These are phyloP conservation scores for Beauveria brongniartii DNA, from an alignment of 2,329 filamentous ascomycete species.

Conservation along the genomic window DNA sequence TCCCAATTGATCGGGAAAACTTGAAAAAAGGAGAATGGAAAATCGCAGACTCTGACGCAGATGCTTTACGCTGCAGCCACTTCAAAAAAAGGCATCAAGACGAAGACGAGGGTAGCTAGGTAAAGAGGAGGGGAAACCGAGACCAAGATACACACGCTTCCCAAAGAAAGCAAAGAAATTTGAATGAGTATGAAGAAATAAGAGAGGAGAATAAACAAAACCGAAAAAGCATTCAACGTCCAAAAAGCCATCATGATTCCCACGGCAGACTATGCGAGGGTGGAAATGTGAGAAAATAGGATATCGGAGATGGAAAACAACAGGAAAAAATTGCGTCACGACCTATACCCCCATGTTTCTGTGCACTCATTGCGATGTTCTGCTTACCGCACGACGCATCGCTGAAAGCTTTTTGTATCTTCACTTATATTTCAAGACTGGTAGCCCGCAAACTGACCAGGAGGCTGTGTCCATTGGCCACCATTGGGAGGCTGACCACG, in stretches of 20 bases:
- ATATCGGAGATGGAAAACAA: slow-evolving; percentile 14
- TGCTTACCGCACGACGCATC: neutral
- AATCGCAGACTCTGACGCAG: slow-evolving; percentile 16
- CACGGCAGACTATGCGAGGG: neutral
- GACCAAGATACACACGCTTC: slow-evolving; percentile 8
- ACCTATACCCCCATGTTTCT: slow-evolving; percentile 5
- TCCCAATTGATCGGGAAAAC: neutral
- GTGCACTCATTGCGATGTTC: slow-evolving; percentile 1
- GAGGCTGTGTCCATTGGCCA: slow-evolving; percentile 45
- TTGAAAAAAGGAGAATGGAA: slow-evolving; percentile 12
- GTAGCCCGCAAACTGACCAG: slow-evolving; percentile 53
- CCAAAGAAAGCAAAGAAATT: slow-evolving; percentile 7
- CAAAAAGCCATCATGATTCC: slow-evolving; percentile 10
- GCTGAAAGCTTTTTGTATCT: neutral
- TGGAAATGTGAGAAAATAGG: slow-evolving; percentile 5
- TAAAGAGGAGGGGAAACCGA: slow-evolving; percentile 16
- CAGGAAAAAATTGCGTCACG: slow-evolving; percentile 5
- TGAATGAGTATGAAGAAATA: slow-evolving; percentile 8
- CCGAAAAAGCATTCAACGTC: slow-evolving; percentile 6
- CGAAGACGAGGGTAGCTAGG: slow-evolving; percentile 15
- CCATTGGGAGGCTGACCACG: slow-evolving; percentile 58
- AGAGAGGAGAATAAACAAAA: slow-evolving; percentile 9
- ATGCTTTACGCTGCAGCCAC: slow-evolving; percentile 17
- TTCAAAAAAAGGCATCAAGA: slow-evolving; percentile 20
- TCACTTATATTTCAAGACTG: slow-evolving; percentile 40